A percentile compares a stretch with the other conserved stretches of the same genome.
Conservation (phyloP, 805 yeast genomes). For the Wickerhamiella allomyrinae region DNA sequence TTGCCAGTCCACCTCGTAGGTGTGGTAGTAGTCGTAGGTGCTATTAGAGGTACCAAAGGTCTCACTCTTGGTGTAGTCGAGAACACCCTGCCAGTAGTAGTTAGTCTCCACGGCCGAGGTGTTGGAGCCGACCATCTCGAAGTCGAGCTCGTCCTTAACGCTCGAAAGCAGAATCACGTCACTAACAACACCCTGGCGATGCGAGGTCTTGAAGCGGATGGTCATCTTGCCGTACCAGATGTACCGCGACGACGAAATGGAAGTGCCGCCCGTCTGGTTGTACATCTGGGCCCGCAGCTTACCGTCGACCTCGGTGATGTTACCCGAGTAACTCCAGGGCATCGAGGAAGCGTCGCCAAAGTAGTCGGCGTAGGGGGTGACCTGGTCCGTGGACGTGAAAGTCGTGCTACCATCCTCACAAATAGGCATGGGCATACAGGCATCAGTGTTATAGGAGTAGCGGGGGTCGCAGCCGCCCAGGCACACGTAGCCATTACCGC, state of each 20-base stretch:
- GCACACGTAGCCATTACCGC: constrained; percentile 69
- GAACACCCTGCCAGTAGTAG: constrained; percentile 61
- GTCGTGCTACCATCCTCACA: constrained; percentile 33
- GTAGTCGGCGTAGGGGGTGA: constrained; percentile 30
- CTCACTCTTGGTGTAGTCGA: constrained; percentile 48
- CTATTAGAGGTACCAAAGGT: constrained; percentile 29
- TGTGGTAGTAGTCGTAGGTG: constrained; percentile 58
- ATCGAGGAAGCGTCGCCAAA: constrained; percentile 56
- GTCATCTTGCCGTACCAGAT: constrained; percentile 80
- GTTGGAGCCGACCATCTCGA: constrained; percentile 70
- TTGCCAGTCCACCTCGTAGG: constrained; percentile 68
- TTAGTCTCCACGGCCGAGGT: constrained; percentile 58
- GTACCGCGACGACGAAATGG: constrained; percentile 61
- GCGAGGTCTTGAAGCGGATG: constrained; percentile 58
- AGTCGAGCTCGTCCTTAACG: constrained; percentile 83
- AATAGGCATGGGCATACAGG: constrained; percentile 80
- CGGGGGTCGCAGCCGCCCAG: constrained; percentile 80
- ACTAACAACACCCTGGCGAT: constrained; percentile 64
- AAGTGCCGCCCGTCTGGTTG: constrained; percentile 57
- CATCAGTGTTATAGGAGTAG: constrained; percentile 43
- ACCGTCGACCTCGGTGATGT: constrained; percentile 35
- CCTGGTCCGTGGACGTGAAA: constrained; percentile 23
- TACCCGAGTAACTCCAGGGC: constrained; percentile 56
- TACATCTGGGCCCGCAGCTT: constrained; percentile 67
- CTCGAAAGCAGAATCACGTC: constrained; percentile 72